Evolutionary conservation across 75 land plant genomes (phyloP), one percentile per base, ranked within the genome.

Genomic region (Picea sitchensis): DNA sequence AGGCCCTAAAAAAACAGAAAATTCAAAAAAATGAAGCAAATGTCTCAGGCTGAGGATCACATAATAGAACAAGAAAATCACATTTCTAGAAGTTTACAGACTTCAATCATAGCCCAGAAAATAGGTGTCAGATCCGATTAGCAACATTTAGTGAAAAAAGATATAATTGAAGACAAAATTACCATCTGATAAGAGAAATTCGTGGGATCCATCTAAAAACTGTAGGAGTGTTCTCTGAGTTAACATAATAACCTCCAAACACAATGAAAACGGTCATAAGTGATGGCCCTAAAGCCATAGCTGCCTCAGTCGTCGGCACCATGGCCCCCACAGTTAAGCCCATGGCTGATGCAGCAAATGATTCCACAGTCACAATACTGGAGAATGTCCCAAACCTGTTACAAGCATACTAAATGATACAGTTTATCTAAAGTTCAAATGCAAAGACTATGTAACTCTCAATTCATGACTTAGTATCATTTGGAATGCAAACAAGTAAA

Each of bases 261-360:
- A 98, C 99, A 73, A 98, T 88, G 81, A 98, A 95, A 56, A 98
- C 96, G 67, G 99, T 98, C 99, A 98, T 98, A 59, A 98, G 88
- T 15, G 99, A 93, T 26, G 98, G 99, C 13, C 99, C 99, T 38
- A 98, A 77, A 23, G 99, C 99, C 94, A 93, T 89, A 59, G 99
- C 99, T 72, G 99, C 99, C 83, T 98, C 99, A 17, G 96, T 88
- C 44, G 93, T 92, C 61, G 99, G 98, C 65, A 82, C 99, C 83
- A 98, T 98, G 31, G 99, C 99, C 32, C 99, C 99, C 36, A 98
- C 99, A 65, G 98, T 92, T 32, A 98, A 88, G 41, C 99, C 99
- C 99, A 98, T 98, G 23, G 99, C 99, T 77, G 99, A 98, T 54
- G 99, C 99, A 75, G 98, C 88, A 88, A 98, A 98, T 60, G 99